Evolutionary conservation across 768 basidiomycete species (phyloP), one percentile per base, ranked within the genome.

Genomic region (Xanthoconium purpureum): DNA sequence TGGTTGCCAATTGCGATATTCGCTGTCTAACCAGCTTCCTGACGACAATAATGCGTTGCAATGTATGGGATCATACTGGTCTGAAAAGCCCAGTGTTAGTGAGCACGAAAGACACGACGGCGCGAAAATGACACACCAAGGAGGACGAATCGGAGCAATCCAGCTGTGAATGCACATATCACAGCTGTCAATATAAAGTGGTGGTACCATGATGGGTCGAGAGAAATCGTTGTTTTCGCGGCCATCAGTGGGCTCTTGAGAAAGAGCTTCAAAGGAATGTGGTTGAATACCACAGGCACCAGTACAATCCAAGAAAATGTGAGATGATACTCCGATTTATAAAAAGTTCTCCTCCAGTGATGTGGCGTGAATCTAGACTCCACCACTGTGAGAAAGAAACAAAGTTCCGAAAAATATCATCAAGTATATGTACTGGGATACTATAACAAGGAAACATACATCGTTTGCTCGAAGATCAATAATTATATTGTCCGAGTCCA

Each of bases 1-100:
- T 3, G 94, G 94, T 68, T 97, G 94, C 94, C 94, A 97, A 64
- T 86, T 87, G 57, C 70, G 77, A 67, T 80, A 78, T 39, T 68
- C 72, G 28, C 73, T 68, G 67, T 93, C 93, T 53, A 93, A 70
- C 93, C 93, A 96, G 62, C 80, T 81, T 30, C 94, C 94, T 39
- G 76, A 76, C 47, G 78, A 86, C 46, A 94, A 69, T 29, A 94
- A 71, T 6, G 89, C 79, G 55, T 80, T 74, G 67, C 94, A 95
- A 65, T 84, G 88, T 51, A 81, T 76, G 14, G 87, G 84, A 70
- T 94, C 93, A 8, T 78, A 72, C 69, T 78, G 80, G 70, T 91
- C 94, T 94, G 39, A 32, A 44, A 17, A 17, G 35, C 39, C 38
- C 18, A 15, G 5, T 4, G 14, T 43, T 33, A 18, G 20, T 57